Conservation (phyloP, 1,284 basidiomycete genomes). For the Tranzscheliella williamsii region DNA sequence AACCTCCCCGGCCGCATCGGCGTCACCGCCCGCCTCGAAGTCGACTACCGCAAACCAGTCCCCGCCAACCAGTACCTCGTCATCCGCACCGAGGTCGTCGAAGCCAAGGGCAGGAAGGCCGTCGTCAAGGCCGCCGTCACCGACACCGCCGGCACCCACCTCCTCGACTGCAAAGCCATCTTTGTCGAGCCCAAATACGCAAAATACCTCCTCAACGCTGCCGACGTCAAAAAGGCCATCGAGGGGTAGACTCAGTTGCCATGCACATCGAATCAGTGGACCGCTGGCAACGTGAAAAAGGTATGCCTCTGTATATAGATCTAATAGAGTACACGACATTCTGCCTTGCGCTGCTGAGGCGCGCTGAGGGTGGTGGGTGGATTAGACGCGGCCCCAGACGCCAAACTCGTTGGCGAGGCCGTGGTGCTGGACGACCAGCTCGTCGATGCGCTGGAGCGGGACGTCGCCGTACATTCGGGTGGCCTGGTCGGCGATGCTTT, state of each 20-base stretch:
- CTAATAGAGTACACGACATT: too few relatives aligned
- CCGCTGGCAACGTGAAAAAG: too few relatives aligned
- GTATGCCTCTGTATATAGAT: too few relatives aligned
- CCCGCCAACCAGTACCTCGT: conserved; percentile 65
- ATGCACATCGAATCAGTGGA: too few relatives aligned
- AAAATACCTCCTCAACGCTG: conserved; percentile 68
- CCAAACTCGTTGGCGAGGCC: conserved; percentile 38
- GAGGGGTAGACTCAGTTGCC: conserved; percentile 57
- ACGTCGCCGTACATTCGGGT: conserved; percentile 25
- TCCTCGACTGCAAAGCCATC: conserved; percentile 76
- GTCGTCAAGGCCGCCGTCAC: conserved; percentile 74
- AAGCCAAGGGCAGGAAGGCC: conserved; percentile 76
- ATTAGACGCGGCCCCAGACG: too few relatives aligned
- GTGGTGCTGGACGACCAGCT: conserved; percentile 28
- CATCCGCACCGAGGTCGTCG: conserved; percentile 70
- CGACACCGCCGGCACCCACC: conserved; percentile 75
- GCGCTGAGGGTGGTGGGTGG: too few relatives aligned
- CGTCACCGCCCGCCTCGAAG: conserved; percentile 73
- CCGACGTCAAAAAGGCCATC: conserved; percentile 67
- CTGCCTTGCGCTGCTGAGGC: too few relatives aligned
- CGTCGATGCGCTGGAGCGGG: conserved; percentile 13
- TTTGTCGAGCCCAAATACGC: conserved; percentile 86
- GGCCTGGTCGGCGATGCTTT: conserved; percentile 32
- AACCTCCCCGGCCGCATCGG: conserved; percentile 81
- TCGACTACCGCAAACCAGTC: conserved; percentile 61